Conservation (phyloP, 805 yeast genomes). For the Lipomyces starkeyi region DNA sequence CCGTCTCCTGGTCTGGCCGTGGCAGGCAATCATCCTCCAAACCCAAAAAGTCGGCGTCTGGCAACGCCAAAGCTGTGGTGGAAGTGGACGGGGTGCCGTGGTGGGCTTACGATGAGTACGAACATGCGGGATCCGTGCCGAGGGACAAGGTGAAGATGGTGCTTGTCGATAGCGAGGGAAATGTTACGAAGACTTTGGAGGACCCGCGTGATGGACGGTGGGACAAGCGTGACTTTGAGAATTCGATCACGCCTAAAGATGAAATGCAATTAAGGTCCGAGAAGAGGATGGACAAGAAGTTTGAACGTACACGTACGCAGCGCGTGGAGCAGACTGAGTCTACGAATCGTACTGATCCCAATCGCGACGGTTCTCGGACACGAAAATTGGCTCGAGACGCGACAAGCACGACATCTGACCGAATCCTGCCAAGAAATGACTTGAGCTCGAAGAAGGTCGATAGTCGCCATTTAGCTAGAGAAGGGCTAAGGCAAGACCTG, state of each 20-base stretch:
- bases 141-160: neutral
- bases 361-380: neutral
- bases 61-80: neutral
- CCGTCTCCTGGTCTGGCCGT: neutral
- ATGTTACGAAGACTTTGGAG: neutral
- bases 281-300: neutral
- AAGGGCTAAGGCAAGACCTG: neutral
- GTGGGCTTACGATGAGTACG: constrained; percentile 2
- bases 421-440: neutral
- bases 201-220: neutral
- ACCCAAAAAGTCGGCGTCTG: neutral
- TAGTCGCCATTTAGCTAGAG: neutral
- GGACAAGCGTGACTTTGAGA: neutral
- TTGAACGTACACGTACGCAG: neutral
- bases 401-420: neutral
- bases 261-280: neutral
- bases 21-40: neutral
- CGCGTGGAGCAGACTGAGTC: neutral
- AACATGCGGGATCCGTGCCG: neutral
- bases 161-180: neutral
- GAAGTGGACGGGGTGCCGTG: constrained; percentile 1
- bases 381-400: neutral
- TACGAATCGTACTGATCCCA: neutral
- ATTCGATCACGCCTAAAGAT: neutral
- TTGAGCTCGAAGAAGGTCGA: neutral